Evolutionary conservation across 2,329 filamentous ascomycete genomes (phyloP).

Genomic region (Hypoxylon sp.): DNA sequence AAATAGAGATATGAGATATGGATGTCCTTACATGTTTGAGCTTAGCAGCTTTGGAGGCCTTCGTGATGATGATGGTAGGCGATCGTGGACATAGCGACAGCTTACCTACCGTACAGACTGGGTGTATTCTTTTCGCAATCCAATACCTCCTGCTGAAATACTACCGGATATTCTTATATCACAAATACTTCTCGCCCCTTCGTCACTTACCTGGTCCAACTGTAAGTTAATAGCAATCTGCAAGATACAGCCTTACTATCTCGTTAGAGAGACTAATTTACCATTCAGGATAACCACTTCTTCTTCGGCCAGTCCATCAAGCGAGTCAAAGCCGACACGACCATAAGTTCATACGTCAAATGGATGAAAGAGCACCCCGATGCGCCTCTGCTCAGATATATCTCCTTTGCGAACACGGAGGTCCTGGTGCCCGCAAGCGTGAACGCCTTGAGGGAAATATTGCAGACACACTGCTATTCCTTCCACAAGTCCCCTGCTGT

Average conservation of each 20-base stretch:
- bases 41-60: conserved; percentile 5
- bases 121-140: conserved; percentile 21
- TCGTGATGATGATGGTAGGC: neutral
- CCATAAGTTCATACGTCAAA: conserved; percentile 36
- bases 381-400: conserved; percentile 47
- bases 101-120: neutral
- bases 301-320: conserved; percentile 42
- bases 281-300: conserved; percentile 36
- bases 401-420: conserved; percentile 46
- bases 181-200: conserved; percentile 34
- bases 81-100: neutral
- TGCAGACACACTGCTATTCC: conserved; percentile 49
- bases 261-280: neutral
- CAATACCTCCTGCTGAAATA: conserved; percentile 32
- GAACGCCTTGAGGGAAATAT: conserved; percentile 43
- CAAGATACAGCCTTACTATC: neutral
- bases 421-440: conserved; percentile 44
- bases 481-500: conserved; percentile 46
- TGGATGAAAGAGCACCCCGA: conserved; percentile 45
- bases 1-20: conserved; percentile 9
- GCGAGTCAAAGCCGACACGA: conserved; percentile 27
- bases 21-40: conserved; percentile 15
- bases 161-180: conserved; percentile 35
- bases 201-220: conserved; percentile 35
- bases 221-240: conserved; percentile 12